Base-by-base conservation (phyloP, 192 early-diverging fungal species). In the Podila epicladia region DNA sequence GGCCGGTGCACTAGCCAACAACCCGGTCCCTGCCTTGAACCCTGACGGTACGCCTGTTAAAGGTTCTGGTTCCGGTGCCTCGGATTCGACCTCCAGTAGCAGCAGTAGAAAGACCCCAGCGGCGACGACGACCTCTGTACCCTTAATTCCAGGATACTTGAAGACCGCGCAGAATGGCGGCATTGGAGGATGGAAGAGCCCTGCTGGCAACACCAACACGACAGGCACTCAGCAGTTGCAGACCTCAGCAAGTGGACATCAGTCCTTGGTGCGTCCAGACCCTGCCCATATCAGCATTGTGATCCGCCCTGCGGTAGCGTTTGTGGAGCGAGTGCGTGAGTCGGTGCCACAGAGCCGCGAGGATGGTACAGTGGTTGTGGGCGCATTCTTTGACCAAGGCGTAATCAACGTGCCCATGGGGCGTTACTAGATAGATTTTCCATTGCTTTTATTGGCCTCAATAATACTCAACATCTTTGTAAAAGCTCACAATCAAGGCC, bases 381-480 rank as follows among this genome's bases (percentile, higher is more conserved):
- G 77, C 17, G 77, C 77, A 5, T 80, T 80, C 57, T 80, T 80
- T 69, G 77, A 80, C 26, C 77, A 80, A 17, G 77, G 77, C 22
- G 77, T 80, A 9, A 80, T 80, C 15, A 72, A 80, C 60, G 77
- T 80, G 5, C 77, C 77, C 35, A 73, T 80, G 70, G 77, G 71
- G n/a, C 70, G 77, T n/a, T 80, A 68, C 58, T 80, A 45, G 41
- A 17, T 45, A 45, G 41, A 15, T 15, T 41, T 45, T 45, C 41
- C 0, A n/a, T 15, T 17, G 41, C 35, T 45, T 2, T 45, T 45
- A 2, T 15, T 12, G 12, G 2, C 41, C 41, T 15, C 12, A 45
- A 45, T 45, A 45, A 45, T 45, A 45, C 11, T 45, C 15, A 45
- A 45, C 15, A 0, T 45, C 15, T 17, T 2, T 45, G 15, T 45